Evolutionary conservation across 129 eudicot species (phyloP).

Genomic region (Oenanthe sinensis): DNA sequence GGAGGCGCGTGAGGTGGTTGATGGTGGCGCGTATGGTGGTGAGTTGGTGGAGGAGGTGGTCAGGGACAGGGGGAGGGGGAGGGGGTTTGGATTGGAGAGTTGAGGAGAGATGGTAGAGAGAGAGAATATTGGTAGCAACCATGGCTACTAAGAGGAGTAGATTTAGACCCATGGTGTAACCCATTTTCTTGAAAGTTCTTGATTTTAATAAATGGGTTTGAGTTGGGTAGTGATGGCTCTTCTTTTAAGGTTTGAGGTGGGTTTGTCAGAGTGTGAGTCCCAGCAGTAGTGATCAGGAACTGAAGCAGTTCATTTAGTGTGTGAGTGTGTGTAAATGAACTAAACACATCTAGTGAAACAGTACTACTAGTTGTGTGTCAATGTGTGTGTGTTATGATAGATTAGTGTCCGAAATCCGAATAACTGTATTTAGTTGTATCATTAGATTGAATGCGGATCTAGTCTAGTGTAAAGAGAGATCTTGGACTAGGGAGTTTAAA

Average conservation of each 20-base stretch:
- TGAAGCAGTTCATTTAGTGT: neutral
- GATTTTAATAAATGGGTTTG: neutral
- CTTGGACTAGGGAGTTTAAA: too few species aligned
- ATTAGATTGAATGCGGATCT: too few species aligned
- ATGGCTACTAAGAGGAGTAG: constrained; percentile 65
- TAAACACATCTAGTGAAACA: neutral
- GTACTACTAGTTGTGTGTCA: neutral
- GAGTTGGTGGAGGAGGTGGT: constrained; percentile 78
- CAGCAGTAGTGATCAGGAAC: neutral
- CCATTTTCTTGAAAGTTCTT: constrained; percentile 25
- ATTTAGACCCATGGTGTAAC: constrained; percentile 81
- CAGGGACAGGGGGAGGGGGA: constrained; percentile 40
- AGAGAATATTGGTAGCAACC: constrained; percentile 90
- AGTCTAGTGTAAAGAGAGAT: too few species aligned
- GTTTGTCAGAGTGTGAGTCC: neutral
- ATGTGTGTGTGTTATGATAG: neutral
- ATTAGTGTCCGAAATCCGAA: neutral
- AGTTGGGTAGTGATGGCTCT: neutral
- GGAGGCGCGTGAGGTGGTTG: constrained; percentile 92
- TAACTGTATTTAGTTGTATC: too few species aligned
- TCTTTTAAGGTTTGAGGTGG: constrained; percentile 6
- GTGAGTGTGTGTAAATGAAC: neutral
- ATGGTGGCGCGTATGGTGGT: constrained; percentile 99
- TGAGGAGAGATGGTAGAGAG: constrained; percentile 96
- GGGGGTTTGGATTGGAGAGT: constrained; percentile 47